Base-by-base conservation (phyloP, 768 basidiomycete genomes). In the Flagelloscypha sp. region DNA sequence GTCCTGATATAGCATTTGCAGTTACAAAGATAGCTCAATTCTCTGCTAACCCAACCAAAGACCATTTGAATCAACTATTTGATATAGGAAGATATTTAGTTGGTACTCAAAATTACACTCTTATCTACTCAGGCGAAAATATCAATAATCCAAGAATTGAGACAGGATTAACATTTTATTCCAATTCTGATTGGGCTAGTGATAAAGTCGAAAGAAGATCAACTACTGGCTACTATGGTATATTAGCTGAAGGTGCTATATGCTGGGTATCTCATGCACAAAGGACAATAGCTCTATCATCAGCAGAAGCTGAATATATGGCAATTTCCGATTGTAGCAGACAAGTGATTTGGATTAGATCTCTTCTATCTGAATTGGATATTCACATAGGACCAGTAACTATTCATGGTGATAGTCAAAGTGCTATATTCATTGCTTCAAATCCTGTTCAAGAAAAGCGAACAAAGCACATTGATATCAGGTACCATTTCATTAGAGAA, bases 401-500 rank as follows among this genome's bases (percentile, higher is more conserved):
- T 7, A 18, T 49, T 3, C 27, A 33, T 13, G 40, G 9, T 5
- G 47, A 53, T 33, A 51, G 53, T 28, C 49, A 38, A 20, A 36
- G 35, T 3, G 41, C 57, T 0, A 53, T 58, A 3, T 28, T 36
- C 22, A 33, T 52, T 11, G 31, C 46, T 0, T 32, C 43, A 5
- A 49, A 59, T 18, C 41, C 48, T 2, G 33, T 39, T 3, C 45
- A 48, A 20, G 56, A 56, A 8, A 24, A 50, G 1, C 42, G 54
- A 3, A 48, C 58, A 1, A 65, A 65, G 33, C 59, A 61, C 42
- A 61, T 61, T 38, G 50, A 57, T 30, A 49, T 56, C 20, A 41
- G 48, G 1, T 53, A 62, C 37, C 64, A 67, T 36, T 62, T 57
- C 46, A 57, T 68, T 32, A 53, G 54, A 3, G 48, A 63, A 20